Percentiles rank a stretch among this genome's conserved stretches.
Evolutionary conservation across 148 eudicot genomes (phyloP).

Genomic region (Rhododendron williamsianum): DNA sequence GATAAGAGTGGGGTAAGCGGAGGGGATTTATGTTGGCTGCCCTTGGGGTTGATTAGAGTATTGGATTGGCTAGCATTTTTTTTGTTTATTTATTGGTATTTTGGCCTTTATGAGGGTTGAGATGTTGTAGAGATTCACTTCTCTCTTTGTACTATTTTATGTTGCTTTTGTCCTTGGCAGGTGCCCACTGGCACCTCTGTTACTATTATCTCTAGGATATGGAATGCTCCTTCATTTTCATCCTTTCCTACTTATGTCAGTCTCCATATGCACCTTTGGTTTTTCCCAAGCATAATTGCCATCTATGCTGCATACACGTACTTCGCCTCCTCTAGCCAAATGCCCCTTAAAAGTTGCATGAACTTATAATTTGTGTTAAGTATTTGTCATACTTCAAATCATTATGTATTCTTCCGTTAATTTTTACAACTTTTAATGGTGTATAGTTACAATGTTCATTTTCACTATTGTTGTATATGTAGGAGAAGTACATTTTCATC

Average conservation of each 20-base stretch:
- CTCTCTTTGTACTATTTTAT: neutral
- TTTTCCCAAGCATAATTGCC: no score
- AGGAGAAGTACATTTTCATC: neutral
- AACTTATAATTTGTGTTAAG: no score
- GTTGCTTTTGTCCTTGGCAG: neutral
- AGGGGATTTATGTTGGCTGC: neutral
- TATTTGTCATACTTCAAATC: no score
- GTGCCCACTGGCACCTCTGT: neutral
- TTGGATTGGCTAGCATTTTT: neutral
- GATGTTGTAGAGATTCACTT: neutral
- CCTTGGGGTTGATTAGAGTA: neutral
- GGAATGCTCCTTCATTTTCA: no score
- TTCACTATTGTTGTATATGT: neutral
- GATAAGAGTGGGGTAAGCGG: neutral
- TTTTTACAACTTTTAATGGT: no score
- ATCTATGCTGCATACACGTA: no score
- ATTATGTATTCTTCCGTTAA: no score
- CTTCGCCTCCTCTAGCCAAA: no score
- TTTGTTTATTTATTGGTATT: neutral
- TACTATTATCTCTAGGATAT: neutral
- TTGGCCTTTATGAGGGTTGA: neutral
- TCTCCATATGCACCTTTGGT: no score
- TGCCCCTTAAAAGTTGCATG: no score
- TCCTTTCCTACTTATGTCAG: neutral
- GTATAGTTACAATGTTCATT: neutral